Percentiles rank a stretch among this genome's conserved stretches.
Conservation (phyloP, 2,329 filamentous ascomycete genomes). For the Pseudocercospora crystallina region DNA sequence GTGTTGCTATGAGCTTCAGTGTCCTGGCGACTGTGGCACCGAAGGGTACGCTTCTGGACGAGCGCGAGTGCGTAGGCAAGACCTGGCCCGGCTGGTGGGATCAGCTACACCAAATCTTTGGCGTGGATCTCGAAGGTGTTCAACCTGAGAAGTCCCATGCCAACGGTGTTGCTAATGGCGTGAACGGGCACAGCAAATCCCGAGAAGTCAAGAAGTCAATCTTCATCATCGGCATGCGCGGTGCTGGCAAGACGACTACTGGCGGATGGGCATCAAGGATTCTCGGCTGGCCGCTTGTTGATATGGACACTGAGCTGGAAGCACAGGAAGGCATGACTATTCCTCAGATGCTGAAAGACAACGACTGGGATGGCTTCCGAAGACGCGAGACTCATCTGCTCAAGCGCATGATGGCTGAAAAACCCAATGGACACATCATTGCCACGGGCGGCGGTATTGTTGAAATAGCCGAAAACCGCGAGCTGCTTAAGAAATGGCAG, state of each 20-base stretch:
- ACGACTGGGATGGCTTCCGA: constrained; percentile 87
- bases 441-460: constrained; percentile 94
- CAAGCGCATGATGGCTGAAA: constrained; percentile 70
- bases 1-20: constrained; percentile 97
- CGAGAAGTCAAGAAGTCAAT: constrained; percentile 63
- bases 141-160: constrained; percentile 48
- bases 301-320: constrained; percentile 87
- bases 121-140: constrained; percentile 71
- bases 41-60: constrained; percentile 71
- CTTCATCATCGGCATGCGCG: constrained; percentile 95
- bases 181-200: constrained; percentile 33
- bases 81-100: constrained; percentile 99
- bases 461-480: constrained; percentile 76
- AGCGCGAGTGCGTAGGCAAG: constrained; percentile 92
- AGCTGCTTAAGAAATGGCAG: constrained; percentile 71
- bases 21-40: constrained; percentile 75
- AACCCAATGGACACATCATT: constrained; percentile 75
- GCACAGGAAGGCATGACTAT: constrained; percentile 71
- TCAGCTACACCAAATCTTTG: constrained; percentile 74
- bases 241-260: constrained; percentile 92
- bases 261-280: constrained; percentile 80
- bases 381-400: constrained; percentile 74
- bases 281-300: constrained; percentile 74
- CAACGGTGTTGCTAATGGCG: constrained; percentile 32
- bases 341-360: constrained; percentile 75